Conservation (phyloP, 108 stramenopile genomes). For the Cyclotella kingstonii region DNA sequence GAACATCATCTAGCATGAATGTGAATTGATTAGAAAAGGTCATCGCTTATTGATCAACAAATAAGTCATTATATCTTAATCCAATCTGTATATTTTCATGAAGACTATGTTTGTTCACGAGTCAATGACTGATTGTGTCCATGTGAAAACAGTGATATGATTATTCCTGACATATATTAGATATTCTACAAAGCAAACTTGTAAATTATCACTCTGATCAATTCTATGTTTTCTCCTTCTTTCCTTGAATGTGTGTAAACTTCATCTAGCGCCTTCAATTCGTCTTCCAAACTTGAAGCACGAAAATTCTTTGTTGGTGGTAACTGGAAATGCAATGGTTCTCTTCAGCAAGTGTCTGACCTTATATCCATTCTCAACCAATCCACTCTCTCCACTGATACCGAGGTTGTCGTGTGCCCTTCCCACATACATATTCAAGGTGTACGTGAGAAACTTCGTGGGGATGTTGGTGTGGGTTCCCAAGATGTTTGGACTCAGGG, state of each 20-base stretch:
- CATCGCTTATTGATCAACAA: too few relatives aligned
- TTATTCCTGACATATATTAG: too few relatives aligned
- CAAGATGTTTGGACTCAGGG: constrained; percentile 92
- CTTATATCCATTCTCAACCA: constrained; percentile 91
- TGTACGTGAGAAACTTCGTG: constrained; percentile 75
- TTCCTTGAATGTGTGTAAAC: background rate
- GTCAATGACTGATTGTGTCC: too few relatives aligned
- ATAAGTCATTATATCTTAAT: too few relatives aligned
- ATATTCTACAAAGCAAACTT: too few relatives aligned
- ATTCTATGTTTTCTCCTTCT: background rate
- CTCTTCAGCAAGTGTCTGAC: constrained; percentile 73
- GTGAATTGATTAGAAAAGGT: too few relatives aligned
- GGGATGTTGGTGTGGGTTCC: constrained; percentile 88
- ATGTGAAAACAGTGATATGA: too few relatives aligned
- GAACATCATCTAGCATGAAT: too few relatives aligned
- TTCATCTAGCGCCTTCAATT: constrained; percentile 73
- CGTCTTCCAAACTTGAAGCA: constrained; percentile 63
- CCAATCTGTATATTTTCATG: too few relatives aligned
- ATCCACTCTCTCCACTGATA: constrained; percentile 69
- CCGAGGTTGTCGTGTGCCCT: constrained; percentile 96
- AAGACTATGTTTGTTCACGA: too few relatives aligned
- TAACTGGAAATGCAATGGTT: constrained; percentile 99
- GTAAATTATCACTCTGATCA: too few relatives aligned
- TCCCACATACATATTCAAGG: constrained; percentile 89
- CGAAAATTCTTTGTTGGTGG: constrained; percentile 98